These are phyloP conservation scores for Chaetomiaceae sp. DNA, from an alignment of 2,329 filamentous ascomycete genomes.

Conservation along the genomic window DNA sequence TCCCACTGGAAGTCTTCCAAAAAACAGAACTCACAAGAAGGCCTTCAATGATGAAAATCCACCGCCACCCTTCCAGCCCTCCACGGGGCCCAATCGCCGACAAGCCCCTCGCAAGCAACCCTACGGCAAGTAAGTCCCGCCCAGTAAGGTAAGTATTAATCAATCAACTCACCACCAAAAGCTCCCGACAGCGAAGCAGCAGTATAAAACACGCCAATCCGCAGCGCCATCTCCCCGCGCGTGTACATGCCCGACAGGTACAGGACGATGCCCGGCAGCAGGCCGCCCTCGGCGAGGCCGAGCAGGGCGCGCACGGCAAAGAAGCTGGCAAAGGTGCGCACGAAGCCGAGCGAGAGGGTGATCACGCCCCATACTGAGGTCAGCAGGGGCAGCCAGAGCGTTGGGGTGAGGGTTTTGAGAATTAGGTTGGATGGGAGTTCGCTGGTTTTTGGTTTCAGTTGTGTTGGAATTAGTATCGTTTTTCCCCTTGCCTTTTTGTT, in stretches of 20 bases:
- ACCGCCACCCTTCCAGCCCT: slow-evolving; percentile 64
- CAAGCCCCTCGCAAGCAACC: slow-evolving; percentile 8
- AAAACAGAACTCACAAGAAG: slow-evolving; percentile 21
- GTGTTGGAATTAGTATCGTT: too few relatives aligned
- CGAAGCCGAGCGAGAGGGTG: slow-evolving; percentile 53
- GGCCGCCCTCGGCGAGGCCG: slow-evolving; percentile 58
- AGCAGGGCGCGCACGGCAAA: slow-evolving; percentile 57
- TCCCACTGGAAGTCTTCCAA: too few relatives aligned
- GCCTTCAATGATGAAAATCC: slow-evolving; percentile 56
- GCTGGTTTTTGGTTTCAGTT: too few relatives aligned
- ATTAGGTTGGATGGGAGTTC: slow-evolving; percentile 62
- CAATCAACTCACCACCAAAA: slow-evolving; percentile 17
- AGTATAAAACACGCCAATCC: slow-evolving; percentile 56
- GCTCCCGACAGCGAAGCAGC: slow-evolving; percentile 17
- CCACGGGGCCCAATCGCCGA: slow-evolving; percentile 21
- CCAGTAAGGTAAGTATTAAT: neutral
- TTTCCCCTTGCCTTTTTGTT: too few relatives aligned
- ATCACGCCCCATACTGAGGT: slow-evolving; percentile 55
- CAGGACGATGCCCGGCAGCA: slow-evolving; percentile 63
- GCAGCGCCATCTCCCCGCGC: slow-evolving; percentile 53
- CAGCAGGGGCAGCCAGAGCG: slow-evolving; percentile 55
- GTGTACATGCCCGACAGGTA: slow-evolving; percentile 61
- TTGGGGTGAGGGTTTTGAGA: slow-evolving; percentile 56
- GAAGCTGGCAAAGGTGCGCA: slow-evolving; percentile 51
- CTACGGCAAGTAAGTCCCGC: neutral